Evolutionary conservation across 169 alveolate genomes (phyloP), one percentile per base, ranked within the genome.

Genomic region (Cardiosporidium cionae): DNA sequence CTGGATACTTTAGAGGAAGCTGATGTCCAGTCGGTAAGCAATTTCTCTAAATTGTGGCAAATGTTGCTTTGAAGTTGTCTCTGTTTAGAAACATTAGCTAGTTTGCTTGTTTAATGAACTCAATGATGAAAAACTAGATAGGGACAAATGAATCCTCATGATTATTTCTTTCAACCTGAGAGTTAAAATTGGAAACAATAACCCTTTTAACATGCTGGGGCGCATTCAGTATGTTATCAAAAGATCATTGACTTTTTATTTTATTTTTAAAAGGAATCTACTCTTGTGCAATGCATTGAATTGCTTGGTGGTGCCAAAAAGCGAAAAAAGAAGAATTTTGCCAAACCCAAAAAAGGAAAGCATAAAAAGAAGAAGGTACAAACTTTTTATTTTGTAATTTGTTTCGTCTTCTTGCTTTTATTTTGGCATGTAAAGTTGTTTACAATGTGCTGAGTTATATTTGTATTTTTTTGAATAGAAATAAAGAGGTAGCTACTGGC

Each of bases 301-400:
- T 77, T 85, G 32, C 76, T 72, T 66, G 96, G 96, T 27, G 98
- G 97, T 67, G 97, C 95, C 84, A 93, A 93, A 84, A 94, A 94
- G 84, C 90, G 94, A 70, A 93, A 93, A 92, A 93, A 91, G 93
- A 93, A 93, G 90, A 91, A 88, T 67, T 91, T 90, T 89, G 90
- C 96, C 77, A 92, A 92, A 74, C 98, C 98, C 44, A 93, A 93
- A 91, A 90, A 90, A 80, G 88, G 85, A 71, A 95, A 95, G 92
- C 98, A 96, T 87, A 95, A 94, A 94, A 94, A 96, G 94, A 96
- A 94, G 94, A 96, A 96, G 94, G 91, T 44, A 44, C 16, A n/a
- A n/a, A n/a, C n/a, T n/a, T n/a, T n/a, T n/a, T n/a, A n/a, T n/a
- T n/a, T n/a, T n/a, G n/a, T n/a, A n/a, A n/a, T n/a, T n/a, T n/a